These are phyloP conservation scores for Cornus florida DNA, from an alignment of 148 eudicot genomes.

Conservation along the genomic window DNA sequence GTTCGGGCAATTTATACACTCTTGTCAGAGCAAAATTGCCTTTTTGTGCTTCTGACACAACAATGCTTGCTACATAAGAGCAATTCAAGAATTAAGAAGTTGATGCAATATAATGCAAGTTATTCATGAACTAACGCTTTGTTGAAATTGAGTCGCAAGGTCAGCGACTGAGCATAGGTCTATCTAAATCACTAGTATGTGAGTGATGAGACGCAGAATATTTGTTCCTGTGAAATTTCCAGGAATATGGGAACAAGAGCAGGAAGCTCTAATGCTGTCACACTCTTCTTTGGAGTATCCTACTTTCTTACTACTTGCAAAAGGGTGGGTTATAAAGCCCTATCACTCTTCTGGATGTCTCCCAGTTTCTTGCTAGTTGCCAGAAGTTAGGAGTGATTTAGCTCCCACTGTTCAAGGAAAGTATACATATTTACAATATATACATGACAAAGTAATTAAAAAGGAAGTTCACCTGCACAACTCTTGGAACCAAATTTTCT, in stretches of 20 bases:
- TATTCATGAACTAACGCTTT: not conserved
- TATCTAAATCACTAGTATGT: not conserved
- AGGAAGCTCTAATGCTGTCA: not conserved
- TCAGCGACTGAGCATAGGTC: not conserved
- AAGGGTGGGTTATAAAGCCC: not conserved
- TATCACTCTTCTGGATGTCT: not conserved
- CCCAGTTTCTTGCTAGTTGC: not conserved
- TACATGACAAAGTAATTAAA: not conserved
- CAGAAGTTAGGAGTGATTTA: not conserved
- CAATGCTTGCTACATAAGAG: too few species aligned
- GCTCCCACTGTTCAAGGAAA: not conserved
- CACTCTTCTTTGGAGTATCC: not conserved
- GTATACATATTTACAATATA: not conserved
- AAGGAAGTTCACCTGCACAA: conserved; percentile 59
- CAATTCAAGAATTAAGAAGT: not conserved
- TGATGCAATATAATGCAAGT: not conserved
- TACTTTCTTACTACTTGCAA: too few species aligned
- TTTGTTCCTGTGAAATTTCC: not conserved
- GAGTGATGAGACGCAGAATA: not conserved
- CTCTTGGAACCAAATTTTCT: conserved; percentile 78
- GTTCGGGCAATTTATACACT: too few species aligned
- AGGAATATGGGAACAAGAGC: not conserved
- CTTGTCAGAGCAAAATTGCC: too few species aligned
- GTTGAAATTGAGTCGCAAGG: not conserved
- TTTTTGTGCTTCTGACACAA: too few species aligned